Conservation (phyloP, 176 grass and related monocot genomes). For the Elaeis guineensis region DNA sequence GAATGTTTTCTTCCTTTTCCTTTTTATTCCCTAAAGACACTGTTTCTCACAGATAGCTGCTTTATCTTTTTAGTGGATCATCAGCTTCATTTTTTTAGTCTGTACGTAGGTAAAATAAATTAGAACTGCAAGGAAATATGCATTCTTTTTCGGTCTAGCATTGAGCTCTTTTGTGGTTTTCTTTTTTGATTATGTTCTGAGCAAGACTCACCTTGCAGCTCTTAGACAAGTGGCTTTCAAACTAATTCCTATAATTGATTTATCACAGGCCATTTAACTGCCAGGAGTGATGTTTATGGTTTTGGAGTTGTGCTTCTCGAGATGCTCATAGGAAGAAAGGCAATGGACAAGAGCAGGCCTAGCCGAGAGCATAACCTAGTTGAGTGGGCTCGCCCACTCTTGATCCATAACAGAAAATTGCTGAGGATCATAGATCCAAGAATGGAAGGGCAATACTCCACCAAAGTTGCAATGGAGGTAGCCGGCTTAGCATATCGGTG, state of each 20-base stretch:
- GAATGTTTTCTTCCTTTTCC: too few relatives aligned
- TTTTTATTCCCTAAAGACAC: too few relatives aligned
- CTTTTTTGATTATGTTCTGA: too few relatives aligned
- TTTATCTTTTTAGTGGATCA: too few relatives aligned
- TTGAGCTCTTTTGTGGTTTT: too few relatives aligned
- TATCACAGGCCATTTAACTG: conserved; percentile 71
- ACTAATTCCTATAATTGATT: conserved; percentile 16
- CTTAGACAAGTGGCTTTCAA: not conserved
- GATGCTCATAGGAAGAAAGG: conserved; percentile 79
- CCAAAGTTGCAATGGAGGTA: conserved; percentile 57
- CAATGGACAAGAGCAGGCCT: conserved; percentile 74
- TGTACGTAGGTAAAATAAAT: too few relatives aligned
- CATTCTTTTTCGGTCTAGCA: too few relatives aligned
- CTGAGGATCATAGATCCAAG: conserved; percentile 86
- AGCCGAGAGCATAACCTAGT: conserved; percentile 78
- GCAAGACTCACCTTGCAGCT: too few relatives aligned
- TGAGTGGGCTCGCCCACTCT: conserved; percentile 88
- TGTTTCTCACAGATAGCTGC: too few relatives aligned
- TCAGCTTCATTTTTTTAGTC: too few relatives aligned
- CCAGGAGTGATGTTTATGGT: conserved; percentile 87
- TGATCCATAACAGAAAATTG: conserved; percentile 71
- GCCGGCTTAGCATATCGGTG: conserved; percentile 67
- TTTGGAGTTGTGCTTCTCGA: conserved; percentile 90
- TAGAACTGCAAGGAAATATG: too few relatives aligned
- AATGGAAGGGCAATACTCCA: conserved; percentile 84